Base-by-base conservation (phyloP, 257 asterid species). In the Verbena officinalis region DNA sequence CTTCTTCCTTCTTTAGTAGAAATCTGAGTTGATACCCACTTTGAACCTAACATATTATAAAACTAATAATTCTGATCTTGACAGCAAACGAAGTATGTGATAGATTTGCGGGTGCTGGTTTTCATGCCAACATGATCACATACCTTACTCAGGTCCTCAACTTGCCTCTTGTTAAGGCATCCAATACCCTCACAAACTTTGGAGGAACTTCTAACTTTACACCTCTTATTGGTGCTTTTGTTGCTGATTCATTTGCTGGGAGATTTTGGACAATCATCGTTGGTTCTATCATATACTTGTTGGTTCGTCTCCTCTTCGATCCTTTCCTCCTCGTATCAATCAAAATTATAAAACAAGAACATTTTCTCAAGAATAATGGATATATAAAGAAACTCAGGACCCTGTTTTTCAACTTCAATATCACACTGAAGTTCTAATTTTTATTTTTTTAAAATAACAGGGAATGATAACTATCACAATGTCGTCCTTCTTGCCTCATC, bases 11-110 rank as follows among this genome's bases (percentile, higher is more conserved):
- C n/a, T n/a, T n/a, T n/a, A n/a, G n/a, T n/a, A n/a, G n/a, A n/a
- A n/a, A n/a, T n/a, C n/a, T n/a, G n/a, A n/a, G n/a, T n/a, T n/a
- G n/a, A n/a, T n/a, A n/a, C n/a, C n/a, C n/a, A n/a, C n/a, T n/a
- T 22, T 34, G 45, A n/a, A 16, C 5, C 33, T 51, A 40, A 56
- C 17, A 30, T 36, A 13, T 27, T 27, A 4, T 3, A n/a, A n/a
- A n/a, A n/a, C n/a, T n/a, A n/a, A n/a, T n/a, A n/a, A n/a, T 42
- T 1, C 13, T 54, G 4, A 30, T 59, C 23, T 31, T 24, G 42
- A 45, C 87, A 89, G 98, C 89, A 45, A 89, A 90, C 49, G 98
- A 87, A 64, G 71, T 87, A 65, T 87, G 98, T 20, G 98, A 92
- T 73, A 67, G 87, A 74, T 89, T 92, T 55, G 95, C 96, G 0